Evolutionary conservation across 2,329 filamentous ascomycete species (phyloP).

Genomic region (Cladosporium sp.): DNA sequence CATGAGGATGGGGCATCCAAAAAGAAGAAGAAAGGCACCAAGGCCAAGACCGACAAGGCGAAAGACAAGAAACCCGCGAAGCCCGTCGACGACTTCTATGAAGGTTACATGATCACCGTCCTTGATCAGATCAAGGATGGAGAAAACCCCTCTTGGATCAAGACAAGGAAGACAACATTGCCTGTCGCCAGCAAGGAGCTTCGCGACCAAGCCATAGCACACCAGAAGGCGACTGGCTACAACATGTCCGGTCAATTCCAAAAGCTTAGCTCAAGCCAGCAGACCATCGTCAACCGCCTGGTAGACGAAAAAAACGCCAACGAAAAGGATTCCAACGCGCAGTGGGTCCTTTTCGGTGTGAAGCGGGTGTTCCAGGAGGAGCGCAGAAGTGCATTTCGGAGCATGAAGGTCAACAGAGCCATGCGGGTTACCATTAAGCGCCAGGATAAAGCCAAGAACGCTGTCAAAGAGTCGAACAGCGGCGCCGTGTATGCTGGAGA

Average conservation of each 20-base stretch:
- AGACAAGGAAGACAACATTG: not conserved
- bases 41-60: not conserved
- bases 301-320: slow-evolving; percentile 8
- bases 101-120: not conserved
- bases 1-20: not conserved
- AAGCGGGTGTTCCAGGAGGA: not conserved
- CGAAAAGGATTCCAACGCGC: slow-evolving; percentile 14
- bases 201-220: not conserved
- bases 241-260: not conserved
- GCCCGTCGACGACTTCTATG: not conserved
- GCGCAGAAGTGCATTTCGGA: not conserved
- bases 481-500: not conserved
- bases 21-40: not conserved
- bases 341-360: slow-evolving; percentile 15
- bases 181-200: slow-evolving; percentile 4
- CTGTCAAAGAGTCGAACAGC: not conserved
- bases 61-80: not conserved
- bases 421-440: not conserved
- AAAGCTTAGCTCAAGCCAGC: slow-evolving; percentile 13
- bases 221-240: not conserved
- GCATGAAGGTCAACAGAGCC: not conserved
- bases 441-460: not conserved
- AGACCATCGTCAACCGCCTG: slow-evolving; percentile 13
- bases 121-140: not conserved
- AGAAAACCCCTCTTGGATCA: not conserved